Evolutionary conservation across 108 stramenopile genomes (phyloP).

Genomic region (Poteriospumella lacustris): DNA sequence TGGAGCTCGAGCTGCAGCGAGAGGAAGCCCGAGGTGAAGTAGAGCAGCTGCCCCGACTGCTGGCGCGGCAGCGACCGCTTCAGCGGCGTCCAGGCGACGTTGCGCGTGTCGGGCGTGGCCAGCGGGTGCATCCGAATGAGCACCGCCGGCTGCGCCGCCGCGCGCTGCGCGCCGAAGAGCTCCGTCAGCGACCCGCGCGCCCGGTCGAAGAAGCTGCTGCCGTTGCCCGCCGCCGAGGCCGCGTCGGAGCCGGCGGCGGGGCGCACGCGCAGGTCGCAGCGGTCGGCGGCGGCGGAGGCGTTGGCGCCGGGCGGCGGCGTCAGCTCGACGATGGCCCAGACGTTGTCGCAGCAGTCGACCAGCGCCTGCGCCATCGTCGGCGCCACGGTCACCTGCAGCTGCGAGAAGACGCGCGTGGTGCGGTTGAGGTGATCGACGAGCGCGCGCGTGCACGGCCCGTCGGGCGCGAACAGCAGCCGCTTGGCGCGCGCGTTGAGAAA

Average conservation of each 20-base stretch:
- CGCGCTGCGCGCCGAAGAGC: no score
- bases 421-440: neutral
- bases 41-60: constrained; percentile 19
- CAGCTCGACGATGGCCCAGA: constrained; percentile 12
- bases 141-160: neutral
- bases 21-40: constrained; percentile 14
- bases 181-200: no score
- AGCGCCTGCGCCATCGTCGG: neutral
- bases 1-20: constrained; percentile 13
- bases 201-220: no score
- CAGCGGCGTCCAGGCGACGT: neutral
- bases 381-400: neutral
- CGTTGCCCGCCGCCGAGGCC: no score
- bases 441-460: neutral
- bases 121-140: neutral
- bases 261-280: neutral
- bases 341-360: neutral
- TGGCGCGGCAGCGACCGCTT: neutral
- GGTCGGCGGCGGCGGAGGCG: no score
- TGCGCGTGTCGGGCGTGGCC: constrained; percentile 1
- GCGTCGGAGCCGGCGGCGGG: no score
- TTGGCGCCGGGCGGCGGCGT: neutral
- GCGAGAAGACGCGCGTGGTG: neutral
- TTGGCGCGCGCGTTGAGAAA: neutral
- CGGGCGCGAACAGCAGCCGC: neutral